Conservation (phyloP, 768 basidiomycete species). For the Arthromyces matolae region DNA sequence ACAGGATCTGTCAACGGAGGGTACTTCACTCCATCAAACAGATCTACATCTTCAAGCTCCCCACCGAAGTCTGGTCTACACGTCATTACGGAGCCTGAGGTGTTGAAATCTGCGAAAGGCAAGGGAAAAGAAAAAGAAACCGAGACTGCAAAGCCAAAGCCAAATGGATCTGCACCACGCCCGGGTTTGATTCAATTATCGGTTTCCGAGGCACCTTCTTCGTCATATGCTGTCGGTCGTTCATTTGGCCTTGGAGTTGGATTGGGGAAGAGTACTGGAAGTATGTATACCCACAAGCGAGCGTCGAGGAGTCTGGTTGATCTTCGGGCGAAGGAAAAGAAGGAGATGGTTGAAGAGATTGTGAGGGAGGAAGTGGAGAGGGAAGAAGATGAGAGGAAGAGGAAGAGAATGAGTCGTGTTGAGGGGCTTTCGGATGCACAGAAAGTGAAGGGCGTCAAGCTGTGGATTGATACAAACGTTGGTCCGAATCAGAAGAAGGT, state of each 20-base stretch:
- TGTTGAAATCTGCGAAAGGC: neutral
- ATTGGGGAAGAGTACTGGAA: conserved; percentile 5
- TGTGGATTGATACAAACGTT: conserved; percentile 4
- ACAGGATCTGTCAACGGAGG: neutral
- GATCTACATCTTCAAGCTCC: too few relatives aligned
- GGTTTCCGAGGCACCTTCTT: too few relatives aligned
- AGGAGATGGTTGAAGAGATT: conserved; percentile 29
- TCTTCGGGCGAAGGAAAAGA: conserved; percentile 33
- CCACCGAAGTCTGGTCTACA: too few relatives aligned
- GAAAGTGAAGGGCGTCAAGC: conserved; percentile 1
- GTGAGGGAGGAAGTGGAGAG: conserved; percentile 26
- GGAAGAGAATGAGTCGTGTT: conserved; percentile 3
- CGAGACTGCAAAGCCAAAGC: conserved; percentile 2
- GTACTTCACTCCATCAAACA: too few relatives aligned
- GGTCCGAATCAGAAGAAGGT: neutral
- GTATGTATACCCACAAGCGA: conserved; percentile 40
- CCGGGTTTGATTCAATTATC: too few relatives aligned
- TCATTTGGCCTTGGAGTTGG: neutral
- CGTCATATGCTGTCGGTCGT: too few relatives aligned
- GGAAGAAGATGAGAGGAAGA: conserved; percentile 10
- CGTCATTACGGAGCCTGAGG: neutral
- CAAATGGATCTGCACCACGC: too few relatives aligned
- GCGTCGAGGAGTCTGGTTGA: conserved; percentile 66
- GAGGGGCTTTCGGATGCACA: neutral
- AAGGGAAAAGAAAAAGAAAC: conserved; percentile 10